phyloP scores from a whole-genome alignment of 768 basidiomycete species.

The Termitomyces sp. region DNA sequence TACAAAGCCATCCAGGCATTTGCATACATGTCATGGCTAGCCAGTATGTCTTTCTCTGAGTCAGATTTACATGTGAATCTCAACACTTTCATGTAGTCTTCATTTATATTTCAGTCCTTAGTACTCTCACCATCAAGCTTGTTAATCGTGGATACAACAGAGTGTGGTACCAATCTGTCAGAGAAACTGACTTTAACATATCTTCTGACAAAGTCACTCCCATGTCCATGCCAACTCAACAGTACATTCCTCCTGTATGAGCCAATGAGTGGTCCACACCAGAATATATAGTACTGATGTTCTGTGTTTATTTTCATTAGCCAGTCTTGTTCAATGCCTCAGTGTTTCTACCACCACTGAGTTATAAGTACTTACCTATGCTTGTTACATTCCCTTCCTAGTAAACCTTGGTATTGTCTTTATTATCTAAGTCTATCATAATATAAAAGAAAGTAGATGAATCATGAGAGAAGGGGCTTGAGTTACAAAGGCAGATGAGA shows the following conservation, averaged over 20 bases:
- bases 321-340: too few relatives aligned
- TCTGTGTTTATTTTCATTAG: too few relatives aligned
- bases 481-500: too few relatives aligned
- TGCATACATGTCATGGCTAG: conserved; percentile 36
- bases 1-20: conserved; percentile 37
- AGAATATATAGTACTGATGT: too few relatives aligned
- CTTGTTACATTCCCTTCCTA: too few relatives aligned
- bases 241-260: conserved; percentile 2
- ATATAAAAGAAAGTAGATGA: too few relatives aligned
- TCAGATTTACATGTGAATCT: neutral
- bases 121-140: conserved; percentile 23
- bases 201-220: neutral
- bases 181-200: conserved; percentile 26
- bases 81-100: conserved; percentile 23
- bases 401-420: too few relatives aligned
- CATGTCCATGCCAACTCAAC: conserved; percentile 1
- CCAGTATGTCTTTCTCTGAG: conserved; percentile 24
- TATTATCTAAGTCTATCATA: too few relatives aligned
- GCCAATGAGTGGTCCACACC: too few relatives aligned
- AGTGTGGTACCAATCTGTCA: conserved; percentile 31
- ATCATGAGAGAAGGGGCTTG: too few relatives aligned
- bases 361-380: too few relatives aligned
- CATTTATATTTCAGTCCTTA: conserved; percentile 24
- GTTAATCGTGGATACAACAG: conserved; percentile 24
- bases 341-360: too few relatives aligned